Percentiles rank a stretch among this genome's conserved stretches.
phyloP scores from a whole-genome alignment of 768 basidiomycete species.

The Sarcomyxa edulis region DNA sequence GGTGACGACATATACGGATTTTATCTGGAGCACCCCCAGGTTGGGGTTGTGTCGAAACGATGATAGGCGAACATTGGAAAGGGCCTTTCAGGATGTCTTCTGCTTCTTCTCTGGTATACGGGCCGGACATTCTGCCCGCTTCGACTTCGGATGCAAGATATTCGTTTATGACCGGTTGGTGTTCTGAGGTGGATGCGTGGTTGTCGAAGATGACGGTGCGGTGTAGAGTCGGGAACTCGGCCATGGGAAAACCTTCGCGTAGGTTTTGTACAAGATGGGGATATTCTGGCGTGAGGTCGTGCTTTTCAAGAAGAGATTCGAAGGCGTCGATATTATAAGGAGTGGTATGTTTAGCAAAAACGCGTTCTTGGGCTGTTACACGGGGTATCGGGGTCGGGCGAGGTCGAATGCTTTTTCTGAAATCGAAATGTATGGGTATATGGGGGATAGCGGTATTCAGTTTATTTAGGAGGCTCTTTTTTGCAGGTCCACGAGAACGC shows the following conservation, averaged over 20 bases:
- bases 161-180: constrained; percentile 3
- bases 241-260: constrained; percentile 1
- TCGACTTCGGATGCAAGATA: constrained; percentile 9
- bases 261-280: background rate
- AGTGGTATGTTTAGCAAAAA: too few relatives aligned
- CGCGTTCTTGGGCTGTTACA: too few relatives aligned
- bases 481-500: too few relatives aligned
- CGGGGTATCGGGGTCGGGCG: too few relatives aligned
- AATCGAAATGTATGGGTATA: too few relatives aligned
- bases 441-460: too few relatives aligned
- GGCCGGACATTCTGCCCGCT: constrained; percentile 11
- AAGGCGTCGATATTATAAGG: background rate
- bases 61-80: constrained; percentile 15
- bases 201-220: too few relatives aligned
- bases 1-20: constrained; percentile 12
- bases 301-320: background rate
- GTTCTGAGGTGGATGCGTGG: too few relatives aligned
- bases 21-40: constrained; percentile 13
- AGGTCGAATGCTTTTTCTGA: too few relatives aligned
- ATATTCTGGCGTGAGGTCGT: background rate
- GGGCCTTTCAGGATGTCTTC: constrained; percentile 15
- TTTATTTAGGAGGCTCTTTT: too few relatives aligned
- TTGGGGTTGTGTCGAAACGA: constrained; percentile 5
- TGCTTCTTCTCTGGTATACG: constrained; percentile 7
- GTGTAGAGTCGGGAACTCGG: background rate